A percentile compares a stretch with the other conserved stretches of the same genome.
phyloP scores from a whole-genome alignment of 805 yeast genomes.

The Myxozyma melibiosi region DNA sequence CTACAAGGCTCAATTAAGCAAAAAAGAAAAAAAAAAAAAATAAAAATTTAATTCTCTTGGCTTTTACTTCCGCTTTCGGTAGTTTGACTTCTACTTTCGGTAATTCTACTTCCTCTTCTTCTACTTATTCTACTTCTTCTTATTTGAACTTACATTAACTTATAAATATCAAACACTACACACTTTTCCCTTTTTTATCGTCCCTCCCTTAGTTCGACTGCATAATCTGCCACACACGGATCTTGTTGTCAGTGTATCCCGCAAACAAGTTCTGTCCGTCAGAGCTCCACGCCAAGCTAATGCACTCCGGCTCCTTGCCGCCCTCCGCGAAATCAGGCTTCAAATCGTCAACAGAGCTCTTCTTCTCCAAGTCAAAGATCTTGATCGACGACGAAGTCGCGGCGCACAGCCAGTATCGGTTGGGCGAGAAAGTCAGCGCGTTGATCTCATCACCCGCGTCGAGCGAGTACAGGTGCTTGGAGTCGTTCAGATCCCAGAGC shows the following conservation, averaged over 20 bases:
- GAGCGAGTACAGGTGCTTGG: slow-evolving; percentile 88
- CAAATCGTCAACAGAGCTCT: slow-evolving; percentile 92
- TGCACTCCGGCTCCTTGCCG: slow-evolving; percentile 95
- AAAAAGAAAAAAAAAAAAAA: background rate
- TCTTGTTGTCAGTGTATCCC: slow-evolving; percentile 99
- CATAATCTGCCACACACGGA: slow-evolving; percentile 99
- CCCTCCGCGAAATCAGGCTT: slow-evolving; percentile 93
- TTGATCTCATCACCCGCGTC: slow-evolving; percentile 94
- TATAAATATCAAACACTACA: background rate
- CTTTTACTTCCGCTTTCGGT: background rate
- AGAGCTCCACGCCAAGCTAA: slow-evolving; percentile 99
- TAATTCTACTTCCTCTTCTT: too few species aligned
- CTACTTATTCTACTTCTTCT: background rate
- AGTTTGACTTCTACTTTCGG: too few species aligned
- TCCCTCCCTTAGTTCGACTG: slow-evolving; percentile 42
- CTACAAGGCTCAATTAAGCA: too few species aligned
- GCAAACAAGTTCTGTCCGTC: slow-evolving; percentile 99
- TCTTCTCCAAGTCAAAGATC: slow-evolving; percentile 96
- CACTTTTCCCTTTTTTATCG: background rate
- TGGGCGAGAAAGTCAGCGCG: slow-evolving; percentile 99
- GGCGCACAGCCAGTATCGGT: slow-evolving; percentile 99
- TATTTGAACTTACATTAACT: background rate
- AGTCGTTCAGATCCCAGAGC: slow-evolving; percentile 94
- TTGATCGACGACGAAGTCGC: slow-evolving; percentile 98
- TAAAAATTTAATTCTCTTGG: background rate